Conservation (phyloP, 1,284 basidiomycete genomes). For the Rugosomyces carneus region DNA sequence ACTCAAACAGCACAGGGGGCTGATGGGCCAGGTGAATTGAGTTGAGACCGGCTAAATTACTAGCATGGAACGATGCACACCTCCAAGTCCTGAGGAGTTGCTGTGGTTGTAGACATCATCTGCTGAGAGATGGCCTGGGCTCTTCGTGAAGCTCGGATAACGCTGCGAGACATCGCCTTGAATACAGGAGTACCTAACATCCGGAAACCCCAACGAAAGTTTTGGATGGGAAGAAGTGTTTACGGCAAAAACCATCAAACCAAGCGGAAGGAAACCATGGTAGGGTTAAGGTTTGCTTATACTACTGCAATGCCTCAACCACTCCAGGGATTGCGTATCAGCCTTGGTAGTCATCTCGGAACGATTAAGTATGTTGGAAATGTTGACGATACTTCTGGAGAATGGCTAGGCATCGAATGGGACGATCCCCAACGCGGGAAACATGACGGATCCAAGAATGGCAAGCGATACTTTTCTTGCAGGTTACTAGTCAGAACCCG, state of each 20-base stretch:
- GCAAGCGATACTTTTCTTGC: slow-evolving; percentile 74
- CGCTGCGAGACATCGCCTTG: slow-evolving; percentile 41
- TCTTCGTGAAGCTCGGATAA: slow-evolving; percentile 37
- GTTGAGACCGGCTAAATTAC: slow-evolving; percentile 7
- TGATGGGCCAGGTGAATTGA: slow-evolving; percentile 21
- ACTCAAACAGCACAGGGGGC: slow-evolving; percentile 67
- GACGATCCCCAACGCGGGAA: slow-evolving; percentile 81
- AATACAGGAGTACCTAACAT: slow-evolving; percentile 28
- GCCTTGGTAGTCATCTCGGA: slow-evolving; percentile 44
- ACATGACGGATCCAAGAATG: slow-evolving; percentile 81
- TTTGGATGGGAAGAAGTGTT: background rate
- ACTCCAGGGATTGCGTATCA: slow-evolving; percentile 44
- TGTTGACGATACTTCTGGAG: slow-evolving; percentile 59
- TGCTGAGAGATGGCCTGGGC: slow-evolving; percentile 55
- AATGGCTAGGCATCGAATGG: slow-evolving; percentile 96
- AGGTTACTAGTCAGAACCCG: slow-evolving; percentile 54
- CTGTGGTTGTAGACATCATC: slow-evolving; percentile 45
- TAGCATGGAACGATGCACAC: slow-evolving; percentile 20
- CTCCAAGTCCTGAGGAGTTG: slow-evolving; percentile 22
- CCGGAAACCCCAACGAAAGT: slow-evolving; percentile 11
- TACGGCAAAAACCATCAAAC: background rate
- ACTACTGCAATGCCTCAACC: slow-evolving; percentile 20
- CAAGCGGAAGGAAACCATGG: slow-evolving; percentile 5
- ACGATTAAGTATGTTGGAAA: slow-evolving; percentile 70
- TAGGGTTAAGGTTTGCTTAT: slow-evolving; percentile 16